Evolutionary conservation across 108 stramenopile genomes (phyloP), one percentile per base, ranked within the genome.

Genomic region (Tribonema minus): DNA sequence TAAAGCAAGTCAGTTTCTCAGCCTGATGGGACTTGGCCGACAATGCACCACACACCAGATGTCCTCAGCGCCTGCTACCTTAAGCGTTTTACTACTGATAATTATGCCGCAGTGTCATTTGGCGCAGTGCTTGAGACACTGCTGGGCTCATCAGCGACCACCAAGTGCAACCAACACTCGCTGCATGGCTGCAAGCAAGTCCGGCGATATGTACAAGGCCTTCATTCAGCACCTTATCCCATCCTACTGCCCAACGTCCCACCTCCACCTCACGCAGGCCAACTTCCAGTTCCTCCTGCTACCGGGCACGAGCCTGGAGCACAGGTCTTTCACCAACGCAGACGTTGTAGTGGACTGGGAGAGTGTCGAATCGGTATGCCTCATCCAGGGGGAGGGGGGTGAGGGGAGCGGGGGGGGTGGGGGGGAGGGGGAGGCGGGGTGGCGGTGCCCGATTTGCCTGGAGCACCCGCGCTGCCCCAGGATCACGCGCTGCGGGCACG

Each of bases 261-360:
- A 20, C 12, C 23, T 12, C 46, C 46, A 12, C 12, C 23, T 54
- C 46, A 54, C 23, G 46, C 46, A 75, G 74, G 74, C 74, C 28
- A 75, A 75, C 35, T 75, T 75, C 41, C 62, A 75, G 25, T 75
- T 75, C 65, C 74, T 75, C 32, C 74, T 75, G 25, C 65, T 40
- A 9, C 41, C 74, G 69, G 34, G 58, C 69, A 46, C 69, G 27
- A 6, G 15, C 36, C 37, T 59, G 26, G 66, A 77, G 23, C 66
- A 77, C n/a, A n/a, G n/a, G 67, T 46, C 64, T 15, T 67, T 68
- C 3, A 59, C 67, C 59, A 65, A 77, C 60, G 66, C 76, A n/a
- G 76, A 77, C 54, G 67, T 77, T 40, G 30, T 77, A 39, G 76
- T 77, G 35, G 76, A 77, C 67, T 77, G 76, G 76, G 76, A 77